Base-by-base conservation (phyloP, 306 rosid genomes). In the Ammopiptanthus mongolicus region DNA sequence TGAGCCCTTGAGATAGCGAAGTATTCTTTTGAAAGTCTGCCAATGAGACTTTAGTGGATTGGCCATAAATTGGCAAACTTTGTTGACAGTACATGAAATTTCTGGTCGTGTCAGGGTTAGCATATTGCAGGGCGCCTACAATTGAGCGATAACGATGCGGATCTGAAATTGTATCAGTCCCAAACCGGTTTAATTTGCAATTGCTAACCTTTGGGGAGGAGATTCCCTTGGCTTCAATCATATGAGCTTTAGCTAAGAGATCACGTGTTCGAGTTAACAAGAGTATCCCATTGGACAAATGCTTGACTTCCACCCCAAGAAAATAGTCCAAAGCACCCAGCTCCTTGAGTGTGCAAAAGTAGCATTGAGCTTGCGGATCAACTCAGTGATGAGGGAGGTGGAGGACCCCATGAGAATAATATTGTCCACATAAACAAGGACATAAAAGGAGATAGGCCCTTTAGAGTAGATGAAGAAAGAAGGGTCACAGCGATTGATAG, bases 331-430 rank as follows among this genome's bases (percentile, higher is more conserved):
- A n/a, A 48, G 19, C 5, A 3, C 55, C 55, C 3, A 48, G 55
- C 3, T 48, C 22, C 17, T 47, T 47, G 52, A 47, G 22, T 5
- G 22, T 5, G 55, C 4, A 7, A 48, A 48, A 5, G 4, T 13
- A 7, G 1, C 17, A 15, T 48, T 5, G 0, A 48, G 22, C 2
- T 1, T 0, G n/a, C 0, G 18, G 5, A 48, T 48, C 8, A 48
- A 8, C 0, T 10, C 2, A 1, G 0, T 0, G 2, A 48, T n/a
- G 0, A 4, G 2, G 0, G 3, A 4, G 1, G 18, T 0, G 1
- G 19, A 14, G 2, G 8, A 3, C 2, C 21, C 8, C 0, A 1
- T 48, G 1, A 48, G 6, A 2, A 48, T 5, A 1, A 48, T 8
- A 5, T 48, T 8, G 17, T 48, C 55, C 1, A 48, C 21, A 48